Base-by-base conservation (phyloP, 805 yeast genomes). In the Schwanniomyces occidentalis region DNA sequence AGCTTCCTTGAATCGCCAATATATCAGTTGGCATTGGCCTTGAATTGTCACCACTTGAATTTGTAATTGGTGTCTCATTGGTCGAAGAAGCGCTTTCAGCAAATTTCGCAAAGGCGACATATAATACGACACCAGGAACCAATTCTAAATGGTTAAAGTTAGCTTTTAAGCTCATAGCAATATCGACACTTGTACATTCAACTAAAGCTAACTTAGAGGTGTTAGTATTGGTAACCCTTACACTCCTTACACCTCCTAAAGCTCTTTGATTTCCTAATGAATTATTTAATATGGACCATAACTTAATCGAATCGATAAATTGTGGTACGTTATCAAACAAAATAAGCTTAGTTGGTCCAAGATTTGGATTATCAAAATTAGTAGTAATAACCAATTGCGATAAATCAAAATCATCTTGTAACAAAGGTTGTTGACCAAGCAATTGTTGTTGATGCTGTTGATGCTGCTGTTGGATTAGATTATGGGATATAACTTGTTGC, bases 61-160 rank as follows among this genome's bases (percentile, higher is more conserved):
- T 36, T 16, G 29, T 13, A 12, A 20, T 17, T 9, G 40, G 24
- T 14, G 10, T 14, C 12, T 13, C 22, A 12, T 31, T 20, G 6
- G 20, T n/a, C n/a, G 40, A 20, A 16, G 35, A 16, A 7, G 30
- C 22, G 48, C 54, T 24, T 63, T 74, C 47, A 58, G 49, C 37
- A 20, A 88, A 75, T 51, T 83, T 85, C 3, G 96, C 97, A 70
- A 88, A 93, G 0, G 90, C 86, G 24, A 88, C 86, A 24, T 78
- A 67, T 54, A 93, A 78, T 12, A 83, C 78, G 16, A 76, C 71
- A 3, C 95, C 95, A 2, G 91, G 86, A 41, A 80, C 75, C 24
- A 91, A 69, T 51, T 91, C 96, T 45, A 82, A 80, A 44, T 89
- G 95, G 51, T 85, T 87, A 52, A 90, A 73, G 32, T 72, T 77